phyloP scores from a whole-genome alignment of 768 basidiomycete genomes.

The Pisolithus microcarpus region DNA sequence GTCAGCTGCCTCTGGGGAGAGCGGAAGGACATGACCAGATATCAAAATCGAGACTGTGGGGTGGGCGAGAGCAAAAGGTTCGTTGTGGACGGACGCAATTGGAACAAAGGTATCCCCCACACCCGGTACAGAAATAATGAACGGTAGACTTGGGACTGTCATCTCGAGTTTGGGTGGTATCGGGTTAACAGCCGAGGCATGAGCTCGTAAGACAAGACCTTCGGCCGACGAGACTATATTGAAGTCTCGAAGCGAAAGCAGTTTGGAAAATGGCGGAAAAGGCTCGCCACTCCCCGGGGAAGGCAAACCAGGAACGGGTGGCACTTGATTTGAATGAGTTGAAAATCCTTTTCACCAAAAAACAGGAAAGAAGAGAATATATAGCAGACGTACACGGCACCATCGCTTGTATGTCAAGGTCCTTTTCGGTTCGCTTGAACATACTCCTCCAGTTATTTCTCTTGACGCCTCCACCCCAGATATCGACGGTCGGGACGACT shows the following conservation, averaged over 20 bases:
- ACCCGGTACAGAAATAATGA: conserved; percentile 47
- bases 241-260: conserved; percentile 58
- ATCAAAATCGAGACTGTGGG: conserved; percentile 61
- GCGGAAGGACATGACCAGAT: conserved; percentile 49
- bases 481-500: conserved; percentile 34
- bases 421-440: conserved; percentile 33
- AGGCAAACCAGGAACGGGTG: conserved; percentile 59
- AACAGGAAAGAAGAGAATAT: not conserved
- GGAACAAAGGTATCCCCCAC: conserved; percentile 27
- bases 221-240: conserved; percentile 30
- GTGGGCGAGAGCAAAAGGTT: conserved; percentile 54
- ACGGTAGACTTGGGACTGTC: conserved; percentile 53
- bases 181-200: conserved; percentile 55
- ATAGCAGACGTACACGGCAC: conserved; percentile 43
- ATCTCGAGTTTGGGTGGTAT: conserved; percentile 42
- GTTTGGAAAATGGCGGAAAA: conserved; percentile 49
- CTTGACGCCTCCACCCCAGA: conserved; percentile 45
- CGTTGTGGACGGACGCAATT: conserved; percentile 48
- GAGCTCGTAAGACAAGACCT: conserved; percentile 40
- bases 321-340: conserved; percentile 39
- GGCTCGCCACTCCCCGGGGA: conserved; percentile 43
- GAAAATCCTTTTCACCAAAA: not conserved
- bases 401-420: conserved; percentile 41
- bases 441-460: conserved; percentile 41
- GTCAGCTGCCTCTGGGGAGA: conserved; percentile 33